phyloP scores from a whole-genome alignment of 169 alveolate species.

The Plasmodium fragile region DNA sequence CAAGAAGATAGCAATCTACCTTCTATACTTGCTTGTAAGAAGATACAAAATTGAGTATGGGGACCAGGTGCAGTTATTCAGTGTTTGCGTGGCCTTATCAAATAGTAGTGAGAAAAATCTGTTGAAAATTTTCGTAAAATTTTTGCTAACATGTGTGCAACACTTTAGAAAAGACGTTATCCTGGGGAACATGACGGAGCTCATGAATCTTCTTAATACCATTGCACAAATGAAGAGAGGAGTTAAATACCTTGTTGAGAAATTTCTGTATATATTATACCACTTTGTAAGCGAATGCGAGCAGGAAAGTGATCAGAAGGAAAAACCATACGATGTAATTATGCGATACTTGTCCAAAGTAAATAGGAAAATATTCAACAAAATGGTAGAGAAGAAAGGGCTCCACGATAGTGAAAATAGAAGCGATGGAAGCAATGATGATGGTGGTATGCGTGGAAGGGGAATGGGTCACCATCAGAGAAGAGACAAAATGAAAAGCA shows the following conservation, averaged over 20 bases:
- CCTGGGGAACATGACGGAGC: conserved; percentile 7
- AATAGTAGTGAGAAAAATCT: conserved; percentile 14
- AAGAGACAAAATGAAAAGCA: neutral
- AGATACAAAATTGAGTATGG: conserved; percentile 41
- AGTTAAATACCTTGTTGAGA: conserved; percentile 15
- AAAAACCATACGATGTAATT: neutral
- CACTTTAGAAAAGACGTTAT: conserved; percentile 21
- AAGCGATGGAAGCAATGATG: neutral
- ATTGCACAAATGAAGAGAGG: neutral
- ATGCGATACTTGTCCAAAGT: neutral
- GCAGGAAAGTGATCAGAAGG: neutral
- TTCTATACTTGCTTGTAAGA: conserved; percentile 49
- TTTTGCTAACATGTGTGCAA: conserved; percentile 26
- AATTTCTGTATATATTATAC: conserved; percentile 29
- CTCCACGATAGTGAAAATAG: neutral
- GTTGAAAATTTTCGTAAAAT: conserved; percentile 39
- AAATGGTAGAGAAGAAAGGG: neutral
- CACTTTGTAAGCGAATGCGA: neutral
- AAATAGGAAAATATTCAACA: conserved; percentile 13
- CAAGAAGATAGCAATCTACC: conserved; percentile 31
- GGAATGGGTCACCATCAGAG: neutral
- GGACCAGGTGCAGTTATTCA: conserved; percentile 44
- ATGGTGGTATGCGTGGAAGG: neutral
- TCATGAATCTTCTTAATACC: conserved; percentile 41
- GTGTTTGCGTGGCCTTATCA: conserved; percentile 24